These are phyloP conservation scores for Aureobasidium leucospermi DNA, from an alignment of 2,329 filamentous ascomycete genomes.

Conservation along the genomic window DNA sequence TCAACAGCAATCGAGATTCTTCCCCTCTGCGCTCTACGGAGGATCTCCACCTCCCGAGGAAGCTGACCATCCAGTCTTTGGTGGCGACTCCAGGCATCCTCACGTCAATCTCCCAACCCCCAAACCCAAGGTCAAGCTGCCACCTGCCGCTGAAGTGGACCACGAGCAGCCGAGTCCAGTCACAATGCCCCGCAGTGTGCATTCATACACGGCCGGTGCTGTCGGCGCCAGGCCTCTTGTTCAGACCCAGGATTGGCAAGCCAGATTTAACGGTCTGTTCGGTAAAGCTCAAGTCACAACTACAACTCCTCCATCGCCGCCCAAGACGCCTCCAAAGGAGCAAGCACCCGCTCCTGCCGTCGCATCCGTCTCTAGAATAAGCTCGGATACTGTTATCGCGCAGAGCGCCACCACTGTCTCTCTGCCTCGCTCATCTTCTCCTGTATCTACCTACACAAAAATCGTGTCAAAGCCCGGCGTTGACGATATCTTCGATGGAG, in stretches of 20 bases:
- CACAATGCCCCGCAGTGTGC: constrained; percentile 32
- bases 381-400: constrained; percentile 53
- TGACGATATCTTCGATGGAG: constrained; percentile 36
- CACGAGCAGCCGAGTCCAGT: constrained; percentile 35
- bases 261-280: constrained; percentile 70
- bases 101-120: constrained; percentile 63
- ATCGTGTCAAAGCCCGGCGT: constrained; percentile 33
- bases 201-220: constrained; percentile 31
- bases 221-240: constrained; percentile 36
- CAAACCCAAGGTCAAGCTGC: constrained; percentile 73
- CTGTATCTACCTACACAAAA: constrained; percentile 18
- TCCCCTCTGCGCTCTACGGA: constrained; percentile 39
- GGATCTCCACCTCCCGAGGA: constrained; percentile 62
- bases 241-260: constrained; percentile 61
- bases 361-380: constrained; percentile 27
- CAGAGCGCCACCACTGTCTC: constrained; percentile 69
- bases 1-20: constrained; percentile 28
- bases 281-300: constrained; percentile 51
- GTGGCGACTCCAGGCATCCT: constrained; percentile 57
- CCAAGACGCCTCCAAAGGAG: constrained; percentile 33
- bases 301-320: constrained; percentile 29
- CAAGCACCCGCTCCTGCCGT: constrained; percentile 27
- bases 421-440: constrained; percentile 42
- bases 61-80: constrained; percentile 64
- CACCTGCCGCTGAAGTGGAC: constrained; percentile 45